These are phyloP conservation scores for Gossypium anomalum DNA, from an alignment of 345 rosid genomes.

Conservation along the genomic window DNA sequence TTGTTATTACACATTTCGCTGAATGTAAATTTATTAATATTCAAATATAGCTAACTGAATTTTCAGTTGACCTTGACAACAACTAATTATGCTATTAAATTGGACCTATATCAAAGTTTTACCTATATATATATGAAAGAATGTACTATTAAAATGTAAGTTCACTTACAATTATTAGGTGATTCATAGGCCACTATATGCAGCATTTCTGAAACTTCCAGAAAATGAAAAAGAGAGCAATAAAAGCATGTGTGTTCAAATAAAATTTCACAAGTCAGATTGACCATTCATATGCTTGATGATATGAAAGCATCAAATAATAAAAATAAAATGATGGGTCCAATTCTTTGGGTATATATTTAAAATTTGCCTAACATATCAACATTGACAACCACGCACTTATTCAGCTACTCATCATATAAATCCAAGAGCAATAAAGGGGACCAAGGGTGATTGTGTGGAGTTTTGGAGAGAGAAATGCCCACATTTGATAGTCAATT, in stretches of 20 bases:
- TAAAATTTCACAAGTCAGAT: conserved; percentile 5
- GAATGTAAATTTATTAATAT: no score
- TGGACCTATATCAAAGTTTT: no score
- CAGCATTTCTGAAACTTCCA: not conserved
- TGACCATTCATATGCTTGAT: conserved; percentile 1
- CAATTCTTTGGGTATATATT: not conserved
- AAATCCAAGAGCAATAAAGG: not conserved
- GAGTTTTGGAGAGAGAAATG: not conserved
- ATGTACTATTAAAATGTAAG: not conserved
- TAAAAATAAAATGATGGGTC: not conserved
- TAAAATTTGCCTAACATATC: not conserved
- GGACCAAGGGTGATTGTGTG: not conserved
- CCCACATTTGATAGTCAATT: not conserved
- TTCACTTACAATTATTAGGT: not conserved
- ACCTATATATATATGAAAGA: no score
- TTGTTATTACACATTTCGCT: no score
- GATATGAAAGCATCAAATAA: conserved; percentile 3
- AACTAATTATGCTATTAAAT: no score
- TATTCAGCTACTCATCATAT: not conserved
- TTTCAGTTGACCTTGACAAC: no score
- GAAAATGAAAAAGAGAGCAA: not conserved
- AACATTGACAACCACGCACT: conserved; percentile 7
- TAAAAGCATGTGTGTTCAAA: no score
- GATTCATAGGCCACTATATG: not conserved
- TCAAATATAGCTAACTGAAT: no score